A percentile compares a stretch with the other conserved stretches of the same genome.
Conservation (phyloP, 2,329 filamentous ascomycete species). For the Hymenoscyphus repandus region DNA sequence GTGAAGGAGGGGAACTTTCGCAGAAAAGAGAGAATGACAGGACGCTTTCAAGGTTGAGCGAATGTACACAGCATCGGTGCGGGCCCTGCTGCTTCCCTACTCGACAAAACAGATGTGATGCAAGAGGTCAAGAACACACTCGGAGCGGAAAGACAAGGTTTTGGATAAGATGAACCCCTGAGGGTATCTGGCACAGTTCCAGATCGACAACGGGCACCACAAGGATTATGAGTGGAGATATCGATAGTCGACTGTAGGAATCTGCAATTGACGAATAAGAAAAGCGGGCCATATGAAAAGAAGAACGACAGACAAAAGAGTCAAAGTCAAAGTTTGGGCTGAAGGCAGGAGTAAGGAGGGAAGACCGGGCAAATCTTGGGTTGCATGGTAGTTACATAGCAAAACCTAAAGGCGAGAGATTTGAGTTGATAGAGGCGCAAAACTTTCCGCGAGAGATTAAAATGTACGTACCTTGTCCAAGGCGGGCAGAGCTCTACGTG, state of each 20-base stretch:
- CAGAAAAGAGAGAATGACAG: conserved; percentile 15
- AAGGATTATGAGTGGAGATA: conserved; percentile 1
- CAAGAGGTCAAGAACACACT: conserved; percentile 6
- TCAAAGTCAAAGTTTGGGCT: conserved; percentile 6
- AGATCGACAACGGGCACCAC: conserved; percentile 5
- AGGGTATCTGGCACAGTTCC: conserved; percentile 5
- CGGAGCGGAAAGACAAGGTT: conserved; percentile 13
- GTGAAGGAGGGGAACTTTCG: conserved; percentile 11
- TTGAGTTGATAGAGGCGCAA: conserved; percentile 1
- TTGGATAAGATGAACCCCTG: conserved; percentile 10
- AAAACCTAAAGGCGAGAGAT: neutral
- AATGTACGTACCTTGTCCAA: neutral
- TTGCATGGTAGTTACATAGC: no score
- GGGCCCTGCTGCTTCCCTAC: conserved; percentile 15
- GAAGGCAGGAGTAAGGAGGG: neutral
- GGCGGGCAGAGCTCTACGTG: neutral
- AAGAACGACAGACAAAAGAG: neutral
- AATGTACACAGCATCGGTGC: conserved; percentile 20
- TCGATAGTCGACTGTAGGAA: conserved; percentile 1
- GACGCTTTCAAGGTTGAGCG: conserved; percentile 17
- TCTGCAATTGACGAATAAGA: conserved; percentile 1
- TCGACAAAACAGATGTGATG: conserved; percentile 13
- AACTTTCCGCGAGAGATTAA: conserved; percentile 8
- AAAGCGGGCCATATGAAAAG: neutral
- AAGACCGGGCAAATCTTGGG: neutral